Base-by-base conservation (phyloP, 169 alveolate genomes). In the Plasmodium inui region DNA sequence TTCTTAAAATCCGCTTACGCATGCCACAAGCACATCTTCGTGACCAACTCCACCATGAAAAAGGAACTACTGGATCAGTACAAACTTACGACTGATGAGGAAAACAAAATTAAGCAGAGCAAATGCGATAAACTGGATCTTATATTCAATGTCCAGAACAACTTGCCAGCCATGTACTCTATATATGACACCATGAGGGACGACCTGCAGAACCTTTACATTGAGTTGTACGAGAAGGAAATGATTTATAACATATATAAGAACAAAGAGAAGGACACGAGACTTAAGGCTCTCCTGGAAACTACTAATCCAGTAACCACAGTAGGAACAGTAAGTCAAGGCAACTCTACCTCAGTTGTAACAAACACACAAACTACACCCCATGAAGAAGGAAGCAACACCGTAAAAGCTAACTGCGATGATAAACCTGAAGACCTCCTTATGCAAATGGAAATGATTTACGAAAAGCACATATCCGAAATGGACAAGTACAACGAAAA, bases 161-260 rank as follows among this genome's bases (percentile, higher is more conserved):
- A 86, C 2, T 39, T 86, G 34, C 86, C 74, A 32, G 80, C 50
- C 12, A 86, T 86, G 93, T 86, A 86, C 67, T 86, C 93, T 0
- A 8, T 86, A 22, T 86, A 34, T 86, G 93, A 86, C 14, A 53
- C 50, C 22, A 0, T 76, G 41, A 57, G 0, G 81, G 37, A 46
- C 41, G 71, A 10, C 30, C 14, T 86, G 9, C 88, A 55, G 80
- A 41, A 76, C 41, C 26, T 46, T 1, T 76, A 74, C 30, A 19
- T 30, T n/a, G 73, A 86, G 30, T n/a, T 86, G 30, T 74, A 74
- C 67, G 28, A 86, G 44, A 86, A 86, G 19, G 93, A 86, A 74
- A 73, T 86, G 81, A 0, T 86, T 57, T 86, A 76, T 19, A 74
- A 70, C 67, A 50, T 86, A 74, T 57, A 86, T 55, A 73, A 86